Evolutionary conservation across 768 basidiomycete species (phyloP).

Genomic region (Pisolithus marmoratus): DNA sequence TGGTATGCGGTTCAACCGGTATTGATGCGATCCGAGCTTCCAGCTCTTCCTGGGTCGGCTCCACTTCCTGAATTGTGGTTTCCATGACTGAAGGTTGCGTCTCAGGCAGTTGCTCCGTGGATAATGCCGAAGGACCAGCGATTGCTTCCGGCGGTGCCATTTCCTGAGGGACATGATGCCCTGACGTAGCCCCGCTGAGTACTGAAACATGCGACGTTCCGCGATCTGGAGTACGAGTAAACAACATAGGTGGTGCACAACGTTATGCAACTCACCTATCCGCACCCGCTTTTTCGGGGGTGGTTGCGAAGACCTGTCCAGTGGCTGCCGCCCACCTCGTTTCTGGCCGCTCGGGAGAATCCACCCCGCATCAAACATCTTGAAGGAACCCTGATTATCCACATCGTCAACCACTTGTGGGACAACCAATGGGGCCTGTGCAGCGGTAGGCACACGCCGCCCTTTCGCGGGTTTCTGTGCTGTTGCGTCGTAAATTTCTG

Average conservation of each 20-base stretch:
- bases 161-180: conserved; percentile 35
- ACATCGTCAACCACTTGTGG: conserved; percentile 66
- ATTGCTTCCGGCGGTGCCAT: conserved; percentile 21
- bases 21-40: conserved; percentile 24
- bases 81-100: conserved; percentile 13
- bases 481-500: not conserved
- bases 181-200: conserved; percentile 42
- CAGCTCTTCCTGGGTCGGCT: conserved; percentile 12
- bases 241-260: not conserved
- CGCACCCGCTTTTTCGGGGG: conserved; percentile 54
- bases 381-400: conserved; percentile 68
- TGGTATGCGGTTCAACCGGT: conserved; percentile 25
- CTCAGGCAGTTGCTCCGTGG: conserved; percentile 13
- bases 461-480: conserved; percentile 24
- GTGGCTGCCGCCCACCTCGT: conserved; percentile 49
- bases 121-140: conserved; percentile 20
- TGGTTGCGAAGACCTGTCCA: conserved; percentile 40
- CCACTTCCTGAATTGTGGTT: conserved; percentile 4
- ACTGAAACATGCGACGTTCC: conserved; percentile 40
- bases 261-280: conserved; percentile 30
- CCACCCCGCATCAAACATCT: conserved; percentile 83
- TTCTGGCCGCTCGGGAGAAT: conserved; percentile 72
- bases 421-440: conserved; percentile 30
- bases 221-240: conserved; percentile 20
- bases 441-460: conserved; percentile 10